Evolutionary conservation across 768 basidiomycete species (phyloP).

Genomic region (Amanita jacksonii): DNA sequence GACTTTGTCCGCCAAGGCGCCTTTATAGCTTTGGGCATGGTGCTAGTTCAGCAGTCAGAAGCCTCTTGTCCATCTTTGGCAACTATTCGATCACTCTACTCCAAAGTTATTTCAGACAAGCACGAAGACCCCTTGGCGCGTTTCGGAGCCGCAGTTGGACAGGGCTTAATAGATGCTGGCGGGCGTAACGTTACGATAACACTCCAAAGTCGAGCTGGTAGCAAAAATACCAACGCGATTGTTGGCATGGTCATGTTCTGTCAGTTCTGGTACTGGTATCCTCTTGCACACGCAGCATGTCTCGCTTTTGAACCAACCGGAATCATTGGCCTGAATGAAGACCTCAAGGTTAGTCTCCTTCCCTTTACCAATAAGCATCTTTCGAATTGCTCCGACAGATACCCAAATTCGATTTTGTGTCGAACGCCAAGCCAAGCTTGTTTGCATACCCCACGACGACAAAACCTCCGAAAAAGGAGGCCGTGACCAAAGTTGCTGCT

Average conservation of each 20-base stretch:
- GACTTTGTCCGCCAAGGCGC: constrained; percentile 99
- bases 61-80: constrained; percentile 77
- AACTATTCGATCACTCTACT: constrained; percentile 73
- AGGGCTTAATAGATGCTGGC: constrained; percentile 96
- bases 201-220: constrained; percentile 88
- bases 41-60: constrained; percentile 94
- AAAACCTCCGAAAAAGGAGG: constrained; percentile 89
- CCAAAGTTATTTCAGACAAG: constrained; percentile 88
- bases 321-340: constrained; percentile 82
- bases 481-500: constrained; percentile 83
- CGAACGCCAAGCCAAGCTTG: constrained; percentile 82
- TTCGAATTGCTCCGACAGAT: constrained; percentile 37
- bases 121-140: constrained; percentile 99
- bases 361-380: constrained; percentile 7
- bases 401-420: constrained; percentile 89
- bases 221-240: constrained; percentile 86
- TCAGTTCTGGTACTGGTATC: constrained; percentile 99
- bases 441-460: constrained; percentile 87
- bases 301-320: constrained; percentile 94
- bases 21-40: constrained; percentile 91
- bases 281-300: constrained; percentile 86
- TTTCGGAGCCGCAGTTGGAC: constrained; percentile 92
- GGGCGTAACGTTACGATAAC: constrained; percentile 94
- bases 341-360: constrained; percentile 54
- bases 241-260: constrained; percentile 98